phyloP scores from a whole-genome alignment of 345 rosid species.

The Pistacia vera region DNA sequence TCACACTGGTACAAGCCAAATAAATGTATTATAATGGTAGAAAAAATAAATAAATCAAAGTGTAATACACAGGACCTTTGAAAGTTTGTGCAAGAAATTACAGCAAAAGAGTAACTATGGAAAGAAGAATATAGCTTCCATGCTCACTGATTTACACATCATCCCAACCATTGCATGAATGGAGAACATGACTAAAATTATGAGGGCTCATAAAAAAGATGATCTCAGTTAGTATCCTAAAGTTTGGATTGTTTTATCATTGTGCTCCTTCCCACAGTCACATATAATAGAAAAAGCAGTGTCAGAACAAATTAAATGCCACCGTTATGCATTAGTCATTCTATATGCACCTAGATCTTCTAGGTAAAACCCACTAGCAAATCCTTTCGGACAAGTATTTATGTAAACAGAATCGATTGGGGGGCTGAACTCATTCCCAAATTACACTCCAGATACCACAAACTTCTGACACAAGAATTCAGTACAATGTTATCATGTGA shows the following conservation, averaged over 20 bases:
- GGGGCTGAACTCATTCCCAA: constrained; percentile 1
- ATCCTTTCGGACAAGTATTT: constrained; percentile 16
- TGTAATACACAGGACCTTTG: not conserved
- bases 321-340: not conserved
- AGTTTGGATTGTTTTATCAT: not conserved
- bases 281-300: not conserved
- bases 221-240: not conserved
- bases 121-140: not conserved
- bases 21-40: constrained; percentile 8
- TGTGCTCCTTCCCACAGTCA: constrained; percentile 2
- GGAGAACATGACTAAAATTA: not conserved
- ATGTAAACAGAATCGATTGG: not conserved
- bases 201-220: not conserved
- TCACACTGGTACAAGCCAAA: constrained; percentile 62
- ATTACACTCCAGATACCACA: not conserved
- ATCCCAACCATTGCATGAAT: not conserved
- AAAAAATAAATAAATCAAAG: constrained; percentile 8
- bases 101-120: not conserved
- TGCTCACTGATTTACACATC: not conserved
- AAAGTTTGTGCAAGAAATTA: constrained; percentile 6
- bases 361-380: not conserved
- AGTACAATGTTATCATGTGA: not conserved
- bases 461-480: not conserved
- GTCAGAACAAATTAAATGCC: not conserved
- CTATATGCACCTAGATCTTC: constrained; percentile 11